Evolutionary conservation across 306 rosid genomes (phyloP), one percentile per base, ranked within the genome.

Genomic region (Cyamopsis tetragonoloba): DNA sequence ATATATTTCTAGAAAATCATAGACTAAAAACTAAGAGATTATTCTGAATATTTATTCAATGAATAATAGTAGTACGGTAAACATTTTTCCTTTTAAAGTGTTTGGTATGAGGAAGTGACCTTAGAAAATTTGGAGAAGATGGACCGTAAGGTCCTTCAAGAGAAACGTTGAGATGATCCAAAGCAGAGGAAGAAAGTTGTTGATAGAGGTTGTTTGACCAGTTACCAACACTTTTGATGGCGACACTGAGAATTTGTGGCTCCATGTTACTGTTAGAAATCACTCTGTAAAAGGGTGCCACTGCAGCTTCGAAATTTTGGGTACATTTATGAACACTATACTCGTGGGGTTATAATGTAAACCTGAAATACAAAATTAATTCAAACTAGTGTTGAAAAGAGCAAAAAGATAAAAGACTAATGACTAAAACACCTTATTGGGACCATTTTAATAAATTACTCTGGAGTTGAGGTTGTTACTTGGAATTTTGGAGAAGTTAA

Each of bases 141-240:
- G 89, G 91, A 1, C 96, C 96, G 77, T 90, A 90, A 2, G 96
- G 96, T 54, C 96, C 96, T 78, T 90, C 95, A 79, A 90, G 86
- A 54, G 96, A 87, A 65, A 83, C 85, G 5, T 65, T 59, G 50
- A 87, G 67, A 58, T 70, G 86, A 64, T 78, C 85, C 62, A 81
- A 27, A 41, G 70, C 26, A 26, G 77, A 51, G 22, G 82, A 67
- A 31, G 88, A 81, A 74, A 90, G 84, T 10, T 54, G 30, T 13
- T 73, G 55, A 72, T 75, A 81, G 19, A 89, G 85, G 35, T 71
- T 82, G 26, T 73, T 74, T 53, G 86, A 79, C 96, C 95, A 90
- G 42, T 79, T 62, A 42, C 96, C 95, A 17, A 17, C 75, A n/a
- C 28, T 18, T 66, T 87, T 90, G 3, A 85, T 83, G 41, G 47